phyloP scores from a whole-genome alignment of 1,139 yeast genomes.

The Magnusiomyces ingens region DNA sequence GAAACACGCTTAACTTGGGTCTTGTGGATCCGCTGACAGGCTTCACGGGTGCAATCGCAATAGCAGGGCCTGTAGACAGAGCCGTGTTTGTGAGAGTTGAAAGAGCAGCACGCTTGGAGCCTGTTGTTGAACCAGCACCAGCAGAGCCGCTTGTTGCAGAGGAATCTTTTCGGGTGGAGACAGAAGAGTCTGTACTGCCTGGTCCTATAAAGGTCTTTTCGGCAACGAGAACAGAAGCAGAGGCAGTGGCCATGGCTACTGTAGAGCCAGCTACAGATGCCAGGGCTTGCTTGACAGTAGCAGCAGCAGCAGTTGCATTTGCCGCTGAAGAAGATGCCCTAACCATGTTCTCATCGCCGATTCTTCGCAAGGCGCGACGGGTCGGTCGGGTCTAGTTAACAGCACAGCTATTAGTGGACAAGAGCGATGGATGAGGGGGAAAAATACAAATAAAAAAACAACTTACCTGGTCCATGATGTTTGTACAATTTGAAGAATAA shows the following conservation, averaged over 20 bases:
- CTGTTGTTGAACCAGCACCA: neutral
- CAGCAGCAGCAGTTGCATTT: too few species aligned
- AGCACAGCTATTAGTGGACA: too few species aligned
- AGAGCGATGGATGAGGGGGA: too few species aligned
- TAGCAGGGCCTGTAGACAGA: neutral
- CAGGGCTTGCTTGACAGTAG: neutral
- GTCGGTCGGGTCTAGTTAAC: conserved; percentile 4
- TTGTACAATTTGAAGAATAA: neutral
- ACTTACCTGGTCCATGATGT: conserved; percentile 12
- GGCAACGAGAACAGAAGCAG: neutral
- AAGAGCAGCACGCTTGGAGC: conserved; percentile 7
- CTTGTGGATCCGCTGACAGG: too few species aligned
- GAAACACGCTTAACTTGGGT: neutral
- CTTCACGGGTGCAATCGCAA: neutral
- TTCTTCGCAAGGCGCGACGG: conserved; percentile 2
- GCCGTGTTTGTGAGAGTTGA: conserved; percentile 13
- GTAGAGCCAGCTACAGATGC: conserved; percentile 3
- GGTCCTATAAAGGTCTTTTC: neutral
- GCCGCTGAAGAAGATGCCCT: neutral
- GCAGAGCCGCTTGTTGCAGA: too few species aligned
- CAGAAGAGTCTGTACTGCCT: neutral
- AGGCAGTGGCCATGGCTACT: neutral
- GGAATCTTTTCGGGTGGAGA: neutral
- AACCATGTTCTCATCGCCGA: conserved; percentile 8
- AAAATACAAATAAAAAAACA: neutral